Conservation (phyloP, 805 yeast genomes). For the Candida maltosa region DNA sequence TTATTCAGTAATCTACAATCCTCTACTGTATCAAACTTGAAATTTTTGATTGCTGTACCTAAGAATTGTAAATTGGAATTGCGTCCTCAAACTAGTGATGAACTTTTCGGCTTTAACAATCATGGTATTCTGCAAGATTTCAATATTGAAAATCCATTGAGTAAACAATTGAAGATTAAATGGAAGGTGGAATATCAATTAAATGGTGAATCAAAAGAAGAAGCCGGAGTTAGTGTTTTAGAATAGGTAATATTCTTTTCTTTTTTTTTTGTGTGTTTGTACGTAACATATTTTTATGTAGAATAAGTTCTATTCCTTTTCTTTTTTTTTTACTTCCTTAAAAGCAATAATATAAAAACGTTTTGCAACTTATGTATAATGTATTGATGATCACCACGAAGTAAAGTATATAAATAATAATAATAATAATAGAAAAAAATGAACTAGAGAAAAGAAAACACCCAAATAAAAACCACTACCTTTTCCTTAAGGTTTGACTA, state of each 20-base stretch:
- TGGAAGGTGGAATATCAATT: conserved; percentile 65
- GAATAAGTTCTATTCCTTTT: background rate
- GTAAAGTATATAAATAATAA: background rate
- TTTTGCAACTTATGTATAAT: no score
- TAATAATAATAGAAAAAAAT: background rate
- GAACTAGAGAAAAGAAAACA: background rate
- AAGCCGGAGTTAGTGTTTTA: conserved; percentile 48
- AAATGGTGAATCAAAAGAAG: conserved; percentile 48
- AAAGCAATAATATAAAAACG: no score
- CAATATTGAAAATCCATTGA: conserved; percentile 28
- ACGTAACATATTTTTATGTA: background rate
- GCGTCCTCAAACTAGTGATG: conserved; percentile 58
- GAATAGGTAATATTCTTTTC: conserved; percentile 2
- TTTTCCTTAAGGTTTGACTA: conserved; percentile 19
- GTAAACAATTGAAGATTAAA: conserved; percentile 57
- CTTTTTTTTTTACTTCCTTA: no score
- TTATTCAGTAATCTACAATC: conserved; percentile 50
- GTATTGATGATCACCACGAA: no score
- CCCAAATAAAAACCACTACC: background rate
- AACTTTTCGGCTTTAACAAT: conserved; percentile 43
- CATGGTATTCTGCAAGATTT: conserved; percentile 56
- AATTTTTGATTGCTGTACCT: conserved; percentile 70
- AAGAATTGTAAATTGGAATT: conserved; percentile 55
- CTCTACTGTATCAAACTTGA: conserved; percentile 45
- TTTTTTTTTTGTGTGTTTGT: background rate